Evolutionary conservation across 2,329 filamentous ascomycete species (phyloP).

Genomic region (Alternaria angustiovoidea): DNA sequence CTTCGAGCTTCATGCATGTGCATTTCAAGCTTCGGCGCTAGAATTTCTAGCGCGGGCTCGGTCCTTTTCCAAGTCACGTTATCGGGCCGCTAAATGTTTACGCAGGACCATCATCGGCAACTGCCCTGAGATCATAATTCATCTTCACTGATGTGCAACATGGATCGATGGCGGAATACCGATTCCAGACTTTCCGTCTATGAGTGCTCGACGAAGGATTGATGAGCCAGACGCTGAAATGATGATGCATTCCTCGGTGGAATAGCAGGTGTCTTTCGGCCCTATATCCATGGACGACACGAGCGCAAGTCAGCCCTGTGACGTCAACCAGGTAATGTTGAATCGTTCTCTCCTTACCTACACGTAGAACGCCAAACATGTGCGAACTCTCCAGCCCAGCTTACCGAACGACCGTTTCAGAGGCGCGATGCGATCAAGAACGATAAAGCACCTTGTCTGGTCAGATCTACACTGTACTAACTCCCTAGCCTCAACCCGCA

Average conservation of each 20-base stretch:
- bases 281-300: constrained; percentile 16
- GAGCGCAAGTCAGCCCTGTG: constrained; percentile 9
- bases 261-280: constrained; percentile 6
- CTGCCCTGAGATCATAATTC: neutral
- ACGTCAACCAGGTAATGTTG: constrained; percentile 7
- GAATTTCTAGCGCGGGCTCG: constrained; percentile 3
- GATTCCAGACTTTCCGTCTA: constrained; percentile 7
- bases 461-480: neutral
- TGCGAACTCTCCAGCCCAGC: neutral
- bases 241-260: neutral
- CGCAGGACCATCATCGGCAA: constrained; percentile 1
- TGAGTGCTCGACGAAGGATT: neutral
- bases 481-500: neutral
- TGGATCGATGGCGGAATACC: constrained; percentile 9
- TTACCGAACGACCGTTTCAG: neutral
- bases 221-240: neutral
- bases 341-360: neutral
- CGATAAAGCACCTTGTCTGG: neutral
- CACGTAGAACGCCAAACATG: neutral
- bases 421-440: neutral
- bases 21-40: constrained; percentile 16
- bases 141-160: constrained; percentile 6
- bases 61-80: constrained; percentile 12
- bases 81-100: neutral
- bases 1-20: constrained; percentile 5